Conservation (phyloP, 371 early-diverging fungal species). For the Mucor irregularis region DNA sequence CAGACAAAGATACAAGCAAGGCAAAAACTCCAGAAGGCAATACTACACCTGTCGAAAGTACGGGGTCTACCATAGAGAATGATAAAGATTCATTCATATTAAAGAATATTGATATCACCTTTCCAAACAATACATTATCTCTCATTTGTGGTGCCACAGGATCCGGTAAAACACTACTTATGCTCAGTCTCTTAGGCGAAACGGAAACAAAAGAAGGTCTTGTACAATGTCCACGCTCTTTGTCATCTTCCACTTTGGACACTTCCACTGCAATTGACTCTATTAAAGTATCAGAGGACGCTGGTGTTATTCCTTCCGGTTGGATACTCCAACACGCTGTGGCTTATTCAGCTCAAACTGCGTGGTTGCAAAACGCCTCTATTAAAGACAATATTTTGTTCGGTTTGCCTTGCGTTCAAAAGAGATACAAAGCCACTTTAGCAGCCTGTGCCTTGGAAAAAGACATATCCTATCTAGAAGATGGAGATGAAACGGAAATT, state of each 20-base stretch:
- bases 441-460: constrained; percentile 57
- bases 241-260: constrained; percentile 13
- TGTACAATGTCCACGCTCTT: constrained; percentile 3
- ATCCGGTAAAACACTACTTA: constrained; percentile 60
- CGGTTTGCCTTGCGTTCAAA: constrained; percentile 45
- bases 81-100: constrained; percentile 29
- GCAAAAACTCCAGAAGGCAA: too few relatives aligned
- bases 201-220: constrained; percentile 1
- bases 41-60: neutral
- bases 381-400: constrained; percentile 67
- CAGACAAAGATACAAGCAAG: too few relatives aligned
- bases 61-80: neutral
- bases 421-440: constrained; percentile 60
- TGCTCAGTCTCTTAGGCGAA: constrained; percentile 63
- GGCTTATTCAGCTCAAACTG: constrained; percentile 45
- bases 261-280: too few relatives aligned
- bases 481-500: constrained; percentile 91
- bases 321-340: constrained; percentile 28
- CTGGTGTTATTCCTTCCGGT: too few relatives aligned
- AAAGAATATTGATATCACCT: constrained; percentile 40
- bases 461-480: constrained; percentile 59
- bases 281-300: constrained; percentile 7
- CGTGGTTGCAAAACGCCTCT: constrained; percentile 87
- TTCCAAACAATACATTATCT: constrained; percentile 54
- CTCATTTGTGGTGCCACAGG: constrained; percentile 68